Evolutionary conservation across 2,329 filamentous ascomycete species (phyloP), one percentile per base, ranked within the genome.

Genomic region (Fusarium burgessii): DNA sequence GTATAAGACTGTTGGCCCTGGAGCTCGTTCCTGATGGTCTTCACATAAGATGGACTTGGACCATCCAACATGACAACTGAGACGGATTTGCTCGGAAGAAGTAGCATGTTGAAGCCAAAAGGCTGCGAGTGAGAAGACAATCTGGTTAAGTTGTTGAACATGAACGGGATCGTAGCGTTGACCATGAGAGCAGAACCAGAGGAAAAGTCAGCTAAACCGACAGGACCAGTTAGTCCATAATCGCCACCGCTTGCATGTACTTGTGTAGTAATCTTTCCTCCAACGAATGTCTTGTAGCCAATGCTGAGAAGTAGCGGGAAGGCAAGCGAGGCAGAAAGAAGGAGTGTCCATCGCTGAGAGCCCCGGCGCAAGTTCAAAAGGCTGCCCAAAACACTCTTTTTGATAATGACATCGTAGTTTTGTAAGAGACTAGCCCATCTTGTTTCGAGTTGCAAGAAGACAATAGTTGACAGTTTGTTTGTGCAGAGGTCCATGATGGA

Each of bases 101-200:
- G 9, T 1, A 51, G 13, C 35, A 58, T 58, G 2, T 41, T 51
- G 4, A 58, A 58, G 0, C 33, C 45, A 3, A 32, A 58, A 0
- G 35, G 12, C 3, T 51, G 35, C 7, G 55, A 27, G 3, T 10
- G 17, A n/a, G 33, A 3, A 3, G 43, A n/a, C 5, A 25, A 1
- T 3, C 20, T 12, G 5, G 32, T 50, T 4, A 1, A 6, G 5
- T 40, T 32, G 33, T 13, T 58, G 8, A 25, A 58, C 17, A 58
- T 51, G 35, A 58, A 38, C 1, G 43, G 45, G 7, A 58, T 51
- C 0, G 55, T 58, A 3, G 55, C 43, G 25, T 58, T 58, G 17
- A 51, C 15, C 43, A 58, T 58, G 5, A 58, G 45, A 33, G 55
- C 20, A 9, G 33, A 32, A 6, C 45, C 55, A 5, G 55, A 40